Evolutionary conservation across 768 basidiomycete genomes (phyloP), one percentile per base, ranked within the genome.

Genomic region (Russula virescens): DNA sequence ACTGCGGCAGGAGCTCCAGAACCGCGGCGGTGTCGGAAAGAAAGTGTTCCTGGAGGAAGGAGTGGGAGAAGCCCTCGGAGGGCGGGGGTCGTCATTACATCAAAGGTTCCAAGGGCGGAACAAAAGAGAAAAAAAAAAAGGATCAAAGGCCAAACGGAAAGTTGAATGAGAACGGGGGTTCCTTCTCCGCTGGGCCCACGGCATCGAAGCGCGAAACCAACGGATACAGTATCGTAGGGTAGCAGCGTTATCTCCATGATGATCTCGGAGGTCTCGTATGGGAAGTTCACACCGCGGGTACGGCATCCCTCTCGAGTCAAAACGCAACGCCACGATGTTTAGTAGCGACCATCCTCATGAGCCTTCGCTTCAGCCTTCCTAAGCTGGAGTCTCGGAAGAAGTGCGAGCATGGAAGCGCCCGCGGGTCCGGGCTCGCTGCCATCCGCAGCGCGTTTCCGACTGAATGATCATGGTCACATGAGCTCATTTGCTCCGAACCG

Each of bases 211-310:
- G 18, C 28, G 19, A 38, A 38, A 14, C 6, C 38, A 38, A 11
- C 13, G 13, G 10, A 38, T 38, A 38, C 13, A 13, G 38, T 43
- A 43, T 49, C 25, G 35, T 38, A 26, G 23, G 42, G 42, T 2
- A 40, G 47, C 35, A 40, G 47, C 35, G 21, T 58, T 58, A 58
- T 49, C 56, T 48, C 47, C 56, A 58, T 8, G 47, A 49, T 34
- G 25, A 48, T 58, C 47, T 35, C 57, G 35, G 47, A 58, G 42
- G 42, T 16, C 31, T 38, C 46, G 57, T 10, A 34, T 25, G 34
- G 19, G 5, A 38, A 35, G 10, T 49, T 26, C 1, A 4, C 4
- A 2, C 35, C 52, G 52, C 52, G 52, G 52, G 35, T n/a, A 38
- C 6, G 16, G 38, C 38, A 14, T 38, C 38, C 13, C 38, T 6